These are phyloP conservation scores for Yarrowia porcina DNA, from an alignment of 805 yeast genomes.

Conservation along the genomic window DNA sequence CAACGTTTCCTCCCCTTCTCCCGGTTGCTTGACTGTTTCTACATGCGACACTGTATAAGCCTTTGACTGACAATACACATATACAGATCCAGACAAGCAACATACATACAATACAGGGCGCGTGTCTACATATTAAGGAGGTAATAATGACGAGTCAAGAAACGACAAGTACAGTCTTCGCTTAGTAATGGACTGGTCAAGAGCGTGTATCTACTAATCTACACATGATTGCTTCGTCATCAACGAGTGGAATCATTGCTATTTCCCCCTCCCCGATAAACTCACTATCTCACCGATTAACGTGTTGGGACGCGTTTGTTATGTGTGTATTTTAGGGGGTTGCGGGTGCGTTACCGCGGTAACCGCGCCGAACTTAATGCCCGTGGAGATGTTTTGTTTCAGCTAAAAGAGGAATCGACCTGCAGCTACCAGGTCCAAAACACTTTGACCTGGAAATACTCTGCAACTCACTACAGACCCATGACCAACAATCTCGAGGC, in stretches of 20 bases:
- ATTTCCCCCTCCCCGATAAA: too few species aligned
- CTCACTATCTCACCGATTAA: too few species aligned
- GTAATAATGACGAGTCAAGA: too few species aligned
- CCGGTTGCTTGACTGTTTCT: too few species aligned
- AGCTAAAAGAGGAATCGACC: neutral
- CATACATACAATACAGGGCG: too few species aligned
- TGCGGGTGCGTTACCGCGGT: neutral
- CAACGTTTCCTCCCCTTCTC: too few species aligned
- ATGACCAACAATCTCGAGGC: constrained; percentile 26
- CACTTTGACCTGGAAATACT: neutral
- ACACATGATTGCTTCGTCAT: too few species aligned
- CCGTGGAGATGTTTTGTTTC: neutral
- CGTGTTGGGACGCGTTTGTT: neutral
- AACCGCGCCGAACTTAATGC: neutral
- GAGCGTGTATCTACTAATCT: neutral
- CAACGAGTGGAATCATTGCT: too few species aligned
- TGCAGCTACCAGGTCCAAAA: neutral
- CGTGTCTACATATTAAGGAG: too few species aligned
- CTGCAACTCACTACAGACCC: neutral
- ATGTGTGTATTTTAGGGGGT: neutral
- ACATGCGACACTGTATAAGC: too few species aligned
- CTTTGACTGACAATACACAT: too few species aligned
- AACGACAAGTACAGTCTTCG: neutral
- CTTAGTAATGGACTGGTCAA: neutral
- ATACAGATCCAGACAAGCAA: too few species aligned